phyloP scores from a whole-genome alignment of 306 rosid species.

The Citrullus amarus region DNA sequence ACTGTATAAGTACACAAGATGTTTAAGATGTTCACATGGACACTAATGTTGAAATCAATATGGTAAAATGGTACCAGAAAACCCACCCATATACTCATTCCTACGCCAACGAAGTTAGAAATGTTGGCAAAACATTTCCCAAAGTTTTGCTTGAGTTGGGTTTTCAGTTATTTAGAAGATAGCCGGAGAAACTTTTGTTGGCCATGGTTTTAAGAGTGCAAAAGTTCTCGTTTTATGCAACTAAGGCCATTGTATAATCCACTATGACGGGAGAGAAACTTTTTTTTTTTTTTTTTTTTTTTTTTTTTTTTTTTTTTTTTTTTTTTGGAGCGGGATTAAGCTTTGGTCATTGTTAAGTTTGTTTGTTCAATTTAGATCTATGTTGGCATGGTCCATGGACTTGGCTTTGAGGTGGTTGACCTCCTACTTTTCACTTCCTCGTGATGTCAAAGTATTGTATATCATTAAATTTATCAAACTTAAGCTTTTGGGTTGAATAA shows the following conservation, averaged over 20 bases:
- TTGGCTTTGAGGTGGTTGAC: not conserved
- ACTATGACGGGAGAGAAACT: not conserved
- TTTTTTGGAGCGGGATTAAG: not conserved
- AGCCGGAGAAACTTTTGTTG: not conserved
- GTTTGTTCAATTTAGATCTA: not conserved
- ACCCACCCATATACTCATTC: not conserved
- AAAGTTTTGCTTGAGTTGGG: not conserved
- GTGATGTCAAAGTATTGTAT: too few species aligned
- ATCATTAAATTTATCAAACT: too few species aligned
- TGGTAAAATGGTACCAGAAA: not conserved
- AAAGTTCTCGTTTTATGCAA: not conserved
- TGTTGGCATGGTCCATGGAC: not conserved
- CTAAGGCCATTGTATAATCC: not conserved
- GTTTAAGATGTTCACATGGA: not conserved
- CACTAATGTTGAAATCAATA: not conserved
- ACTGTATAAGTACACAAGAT: not conserved
- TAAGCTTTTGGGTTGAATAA: too few species aligned
- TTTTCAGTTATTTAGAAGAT: not conserved
- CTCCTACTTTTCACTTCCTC: not conserved
- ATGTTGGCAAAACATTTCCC: not conserved
- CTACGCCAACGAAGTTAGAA: not conserved
- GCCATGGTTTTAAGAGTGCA: not conserved
- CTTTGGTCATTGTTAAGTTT: not conserved
- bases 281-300: too few species aligned
- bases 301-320: too few species aligned